A percentile compares a stretch with the other conserved stretches of the same genome.
Conservation (phyloP, 2,329 filamentous ascomycete species). For the Pseudocercospora macadamiae region DNA sequence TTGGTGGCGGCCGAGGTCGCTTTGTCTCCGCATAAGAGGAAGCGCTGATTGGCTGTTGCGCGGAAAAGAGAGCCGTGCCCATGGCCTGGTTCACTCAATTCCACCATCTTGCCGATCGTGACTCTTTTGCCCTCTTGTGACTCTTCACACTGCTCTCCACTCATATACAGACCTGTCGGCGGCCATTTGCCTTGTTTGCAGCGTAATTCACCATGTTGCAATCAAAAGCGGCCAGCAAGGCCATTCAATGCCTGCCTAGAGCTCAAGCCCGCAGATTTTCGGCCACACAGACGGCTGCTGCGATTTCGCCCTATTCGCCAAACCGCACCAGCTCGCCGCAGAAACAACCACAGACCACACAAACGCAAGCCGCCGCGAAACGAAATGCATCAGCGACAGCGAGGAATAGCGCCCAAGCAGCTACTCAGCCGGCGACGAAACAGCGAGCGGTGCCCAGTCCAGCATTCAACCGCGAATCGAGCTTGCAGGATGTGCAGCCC, state of each 20-base stretch:
- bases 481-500: constrained; percentile 46
- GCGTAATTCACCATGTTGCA: constrained; percentile 37
- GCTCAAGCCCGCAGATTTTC: constrained; percentile 46
- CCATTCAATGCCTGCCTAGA: constrained; percentile 42
- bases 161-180: neutral
- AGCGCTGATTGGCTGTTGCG: no score
- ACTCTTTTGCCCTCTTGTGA: neutral
- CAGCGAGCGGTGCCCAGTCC: constrained; percentile 48
- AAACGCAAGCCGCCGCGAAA: constrained; percentile 24
- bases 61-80: no score
- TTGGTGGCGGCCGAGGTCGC: neutral
- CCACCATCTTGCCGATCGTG: neutral
- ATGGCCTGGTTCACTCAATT: neutral
- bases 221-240: constrained; percentile 39
- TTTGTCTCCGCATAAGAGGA: no score
- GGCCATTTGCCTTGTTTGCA: constrained; percentile 15
- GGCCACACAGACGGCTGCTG: constrained; percentile 43
- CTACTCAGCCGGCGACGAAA: constrained; percentile 38
- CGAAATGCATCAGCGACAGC: constrained; percentile 46
- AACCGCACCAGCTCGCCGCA: constrained; percentile 36
- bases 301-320: constrained; percentile 53
- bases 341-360: constrained; percentile 5
- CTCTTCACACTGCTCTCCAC: neutral
- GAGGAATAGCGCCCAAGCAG: constrained; percentile 49
- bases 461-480: constrained; percentile 54